These are phyloP conservation scores for Trypanosoma rangeli DNA, from an alignment of 208 protist genomes.

Conservation along the genomic window DNA sequence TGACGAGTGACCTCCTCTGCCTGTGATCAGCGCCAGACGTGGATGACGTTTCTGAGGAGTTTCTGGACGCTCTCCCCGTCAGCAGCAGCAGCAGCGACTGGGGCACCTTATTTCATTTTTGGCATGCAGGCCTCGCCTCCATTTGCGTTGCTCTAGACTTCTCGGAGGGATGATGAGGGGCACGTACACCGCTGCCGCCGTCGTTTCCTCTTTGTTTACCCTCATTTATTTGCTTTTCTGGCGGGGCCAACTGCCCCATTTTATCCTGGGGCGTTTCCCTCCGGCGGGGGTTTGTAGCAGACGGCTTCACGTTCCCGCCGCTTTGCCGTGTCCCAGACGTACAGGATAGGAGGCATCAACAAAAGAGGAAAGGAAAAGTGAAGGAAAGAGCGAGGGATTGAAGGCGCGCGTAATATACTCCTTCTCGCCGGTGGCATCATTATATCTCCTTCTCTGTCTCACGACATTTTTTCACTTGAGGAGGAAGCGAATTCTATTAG, in stretches of 20 bases:
- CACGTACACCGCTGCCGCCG: too few species aligned
- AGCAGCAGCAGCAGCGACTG: background rate
- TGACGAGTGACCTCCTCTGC: background rate
- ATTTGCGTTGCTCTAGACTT: too few species aligned
- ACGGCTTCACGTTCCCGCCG: background rate
- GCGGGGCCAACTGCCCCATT: background rate
- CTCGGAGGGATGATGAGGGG: too few species aligned
- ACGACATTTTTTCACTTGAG: background rate
- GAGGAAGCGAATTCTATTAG: background rate
- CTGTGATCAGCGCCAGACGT: background rate
- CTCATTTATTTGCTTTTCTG: background rate
- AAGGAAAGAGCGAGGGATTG: background rate
- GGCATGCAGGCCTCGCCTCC: too few species aligned
- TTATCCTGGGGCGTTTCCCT: background rate
- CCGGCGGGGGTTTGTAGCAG: background rate
- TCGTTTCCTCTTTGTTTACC: too few species aligned
- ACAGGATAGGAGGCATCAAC: background rate
- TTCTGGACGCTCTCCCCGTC: background rate
- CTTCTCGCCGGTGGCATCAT: background rate
- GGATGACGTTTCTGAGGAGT: background rate
- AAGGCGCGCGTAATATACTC: background rate
- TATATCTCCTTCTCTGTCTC: background rate
- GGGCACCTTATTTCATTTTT: too few species aligned
- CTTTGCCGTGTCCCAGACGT: background rate
- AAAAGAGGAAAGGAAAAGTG: background rate